Percentiles rank a stretch among this genome's conserved stretches.
These are phyloP conservation scores for Diaporthe ilicicola DNA, from an alignment of 2,329 filamentous ascomycete species.

Conservation along the genomic window DNA sequence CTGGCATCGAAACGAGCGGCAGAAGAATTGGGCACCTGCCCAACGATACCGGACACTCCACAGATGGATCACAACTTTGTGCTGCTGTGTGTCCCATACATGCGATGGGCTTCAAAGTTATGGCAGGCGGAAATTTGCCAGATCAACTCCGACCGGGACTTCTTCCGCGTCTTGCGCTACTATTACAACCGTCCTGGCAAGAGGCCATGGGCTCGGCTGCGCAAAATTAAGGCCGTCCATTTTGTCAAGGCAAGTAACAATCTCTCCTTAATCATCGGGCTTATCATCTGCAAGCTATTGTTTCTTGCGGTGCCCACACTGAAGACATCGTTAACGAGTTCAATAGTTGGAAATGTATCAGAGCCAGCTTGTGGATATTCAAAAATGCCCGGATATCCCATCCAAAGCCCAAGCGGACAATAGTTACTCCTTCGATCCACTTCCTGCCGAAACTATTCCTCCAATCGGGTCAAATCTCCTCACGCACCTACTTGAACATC, in stretches of 20 bases:
- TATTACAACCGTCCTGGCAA: conserved; percentile 30
- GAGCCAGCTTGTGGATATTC: conserved; percentile 24
- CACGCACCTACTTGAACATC: conserved; percentile 39
- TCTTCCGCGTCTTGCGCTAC: conserved; percentile 35
- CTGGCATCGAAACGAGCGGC: not conserved
- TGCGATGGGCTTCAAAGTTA: conserved; percentile 29
- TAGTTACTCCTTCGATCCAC: conserved; percentile 39
- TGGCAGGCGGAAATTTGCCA: conserved; percentile 36
- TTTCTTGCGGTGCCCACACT: too few relatives aligned
- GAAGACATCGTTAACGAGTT: not conserved
- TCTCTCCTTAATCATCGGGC: not conserved
- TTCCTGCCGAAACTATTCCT: conserved; percentile 37
- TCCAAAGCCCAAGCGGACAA: conserved; percentile 7
- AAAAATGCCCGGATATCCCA: not conserved
- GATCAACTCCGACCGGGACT: conserved; percentile 36
- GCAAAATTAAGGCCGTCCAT: not conserved
- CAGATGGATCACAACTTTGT: conserved; percentile 32
- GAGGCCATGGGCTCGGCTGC: conserved; percentile 31
- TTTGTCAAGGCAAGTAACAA: conserved; percentile 22
- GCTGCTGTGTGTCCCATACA: conserved; percentile 35
- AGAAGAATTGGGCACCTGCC: conserved; percentile 7
- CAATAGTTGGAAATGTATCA: conserved; percentile 19
- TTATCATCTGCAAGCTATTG: not conserved
- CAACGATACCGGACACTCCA: not conserved
- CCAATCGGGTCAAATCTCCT: conserved; percentile 40